Base-by-base conservation (phyloP, 257 asterid genomes). In the Fraxinus anomala region DNA sequence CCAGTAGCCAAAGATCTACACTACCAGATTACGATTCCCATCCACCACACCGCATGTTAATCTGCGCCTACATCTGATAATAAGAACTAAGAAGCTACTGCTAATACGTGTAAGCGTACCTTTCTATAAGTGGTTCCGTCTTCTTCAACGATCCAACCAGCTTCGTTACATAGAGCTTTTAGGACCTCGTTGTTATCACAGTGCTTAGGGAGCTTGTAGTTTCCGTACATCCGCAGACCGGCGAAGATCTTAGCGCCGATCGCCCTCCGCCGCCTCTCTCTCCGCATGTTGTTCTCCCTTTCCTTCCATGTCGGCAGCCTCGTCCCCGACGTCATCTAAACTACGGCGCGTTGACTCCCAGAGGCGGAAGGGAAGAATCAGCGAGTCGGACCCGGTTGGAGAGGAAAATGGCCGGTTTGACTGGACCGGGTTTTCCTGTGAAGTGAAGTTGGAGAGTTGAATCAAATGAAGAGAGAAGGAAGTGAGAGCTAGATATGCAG, bases 261-360 rank as follows among this genome's bases (percentile, higher is more conserved):
- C 84, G 98, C 98, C n/a, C 98, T 90, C 71, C 98, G 84, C 75
- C 97, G 91, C 14, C 97, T 91, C 87, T 94, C 98, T 76, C 98
- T 77, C 73, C 96, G 96, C 94, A 90, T 94, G 91, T 94, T 94
- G 91, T 90, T 92, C 87, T 94, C 98, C 24, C 98, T 86, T 81
- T 94, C 98, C 90, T 91, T 92, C 98, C 98, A 94, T 65, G 98
- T 91, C 84, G 98, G 97, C 67, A 92, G 88, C 85, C 98, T 83
- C 63, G 89, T 67, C 75, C 97, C 98, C 74, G 97, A 90, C 75
- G 97, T 90, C 97, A 94, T 94, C 65, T 94, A 73, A 1, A 34
- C 87, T 74, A 24, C 85, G 76, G 31, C 81, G 86, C 26, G n/a
- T 40, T 9, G 21, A 67, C 59, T 42, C 78, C 70, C 75, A 68